Evolutionary conservation across 805 yeast genomes (phyloP), one percentile per base, ranked within the genome.

Genomic region (Myxozyma udenii): DNA sequence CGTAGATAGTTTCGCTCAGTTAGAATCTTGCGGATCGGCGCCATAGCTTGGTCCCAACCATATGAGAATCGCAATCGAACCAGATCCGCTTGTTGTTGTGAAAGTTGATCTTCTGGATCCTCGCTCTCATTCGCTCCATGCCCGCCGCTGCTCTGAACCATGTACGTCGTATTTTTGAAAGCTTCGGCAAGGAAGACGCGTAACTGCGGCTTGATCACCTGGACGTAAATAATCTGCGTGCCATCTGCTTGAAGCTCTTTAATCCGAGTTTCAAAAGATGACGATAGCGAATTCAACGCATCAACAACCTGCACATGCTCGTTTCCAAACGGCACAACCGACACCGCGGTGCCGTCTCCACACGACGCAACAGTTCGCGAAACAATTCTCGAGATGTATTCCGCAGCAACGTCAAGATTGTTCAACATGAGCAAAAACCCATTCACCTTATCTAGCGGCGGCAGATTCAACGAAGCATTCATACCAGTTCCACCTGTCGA

Each of bases 361-460:
- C 64, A 47, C 12, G 53, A 33, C 4, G 53, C 44, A 3, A 50
- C 50, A 11, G 51, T 63, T 42, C 78, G 77, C n/a, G 66, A 69
- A 7, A 81, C 59, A 35, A 87, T 68, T 51, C 78, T 79, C 11
- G 69, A 66, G 30, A 85, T 72, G 62, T 87, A 85, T 5, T 71
- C 74, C 21, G 78, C 75, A 22, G 85, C 81, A 39, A 83, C 69
- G 9, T 84, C 80, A 3, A 89, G 72, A 1, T 95, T 83, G 67
- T 91, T 90, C 53, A 89, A 71, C 52, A 84, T 78, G 1, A 86
- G 71, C 37, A 88, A 69, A 63, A 80, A 89, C 14, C 78, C 53
- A 19, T 50, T 54, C 11, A 61, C 58, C 35, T 55, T 49, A 24
- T 59, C 61, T 9, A 51, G 52, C 5, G 60, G 60, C 22, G 60